Conservation (phyloP, 2,329 filamentous ascomycete genomes). For the Sordariomycetes sp. region DNA sequence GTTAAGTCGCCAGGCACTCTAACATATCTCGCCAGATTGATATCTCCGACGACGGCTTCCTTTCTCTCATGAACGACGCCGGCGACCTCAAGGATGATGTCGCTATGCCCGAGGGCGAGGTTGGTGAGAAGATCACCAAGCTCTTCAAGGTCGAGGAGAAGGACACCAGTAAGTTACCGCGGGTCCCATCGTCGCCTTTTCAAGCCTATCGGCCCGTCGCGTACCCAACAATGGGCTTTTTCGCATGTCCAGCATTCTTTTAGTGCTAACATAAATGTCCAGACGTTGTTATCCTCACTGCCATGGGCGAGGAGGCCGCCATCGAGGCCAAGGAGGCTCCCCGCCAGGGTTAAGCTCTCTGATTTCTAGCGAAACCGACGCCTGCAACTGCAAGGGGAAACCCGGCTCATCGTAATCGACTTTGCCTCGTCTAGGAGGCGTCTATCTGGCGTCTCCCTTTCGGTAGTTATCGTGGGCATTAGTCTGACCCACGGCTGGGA, state of each 20-base stretch:
- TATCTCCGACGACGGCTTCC: slow-evolving; percentile 86
- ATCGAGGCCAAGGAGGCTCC: slow-evolving; percentile 93
- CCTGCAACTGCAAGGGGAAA: background rate
- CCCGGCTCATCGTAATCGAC: background rate
- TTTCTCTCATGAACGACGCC: slow-evolving; percentile 82
- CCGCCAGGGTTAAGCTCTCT: slow-evolving; percentile 10
- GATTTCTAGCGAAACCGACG: background rate
- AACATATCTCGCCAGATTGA: slow-evolving; percentile 51
- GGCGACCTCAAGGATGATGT: slow-evolving; percentile 91
- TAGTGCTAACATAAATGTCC: slow-evolving; percentile 10
- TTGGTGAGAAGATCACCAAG: slow-evolving; percentile 75
- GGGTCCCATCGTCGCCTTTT: background rate
- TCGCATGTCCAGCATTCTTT: slow-evolving; percentile 5
- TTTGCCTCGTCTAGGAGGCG: background rate
- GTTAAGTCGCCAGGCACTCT: slow-evolving; percentile 4
- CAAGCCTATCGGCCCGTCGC: background rate
- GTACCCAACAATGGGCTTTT: background rate
- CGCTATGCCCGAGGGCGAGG: slow-evolving; percentile 77
- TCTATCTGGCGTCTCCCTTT: background rate
- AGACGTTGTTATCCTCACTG: slow-evolving; percentile 87
- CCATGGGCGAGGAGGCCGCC: slow-evolving; percentile 90
- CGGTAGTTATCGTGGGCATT: background rate
- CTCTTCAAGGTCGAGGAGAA: slow-evolving; percentile 76
- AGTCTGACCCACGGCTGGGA: background rate
- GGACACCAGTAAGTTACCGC: slow-evolving; percentile 67